Evolutionary conservation across 345 rosid genomes (phyloP).

Genomic region (Citrus reticulata): DNA sequence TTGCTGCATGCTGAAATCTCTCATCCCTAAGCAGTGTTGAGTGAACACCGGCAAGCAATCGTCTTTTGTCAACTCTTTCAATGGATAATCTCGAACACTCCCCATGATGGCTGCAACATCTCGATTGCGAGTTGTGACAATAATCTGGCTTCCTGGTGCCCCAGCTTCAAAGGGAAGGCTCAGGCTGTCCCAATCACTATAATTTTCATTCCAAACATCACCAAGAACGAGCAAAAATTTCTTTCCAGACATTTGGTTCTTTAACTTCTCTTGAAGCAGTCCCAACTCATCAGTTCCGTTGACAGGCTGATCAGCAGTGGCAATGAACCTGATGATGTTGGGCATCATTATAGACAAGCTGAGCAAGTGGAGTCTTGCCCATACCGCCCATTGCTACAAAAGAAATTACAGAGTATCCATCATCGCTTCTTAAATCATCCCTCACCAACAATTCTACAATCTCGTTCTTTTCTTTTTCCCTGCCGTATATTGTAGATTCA

Average conservation of each 20-base stretch:
- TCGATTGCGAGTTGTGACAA: conserved; percentile 40
- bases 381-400: conserved; percentile 16
- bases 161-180: conserved; percentile 24
- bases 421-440: not conserved
- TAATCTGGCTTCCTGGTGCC: conserved; percentile 35
- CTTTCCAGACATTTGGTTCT: conserved; percentile 21
- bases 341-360: conserved; percentile 20
- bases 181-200: conserved; percentile 25
- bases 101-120: conserved; percentile 23
- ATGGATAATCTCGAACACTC: conserved; percentile 11
- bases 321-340: not conserved
- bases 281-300: not conserved
- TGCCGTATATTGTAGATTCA: conserved; percentile 13
- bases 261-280: conserved; percentile 12
- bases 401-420: conserved; percentile 11
- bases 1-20: conserved; percentile 8
- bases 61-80: conserved; percentile 25
- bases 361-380: conserved; percentile 33
- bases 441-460: conserved; percentile 2
- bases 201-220: conserved; percentile 42
- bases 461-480: conserved; percentile 22
- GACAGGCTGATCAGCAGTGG: not conserved
- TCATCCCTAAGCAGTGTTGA: conserved; percentile 10
- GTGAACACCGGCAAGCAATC: conserved; percentile 30
- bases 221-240: conserved; percentile 37